These are phyloP conservation scores for Fusarium sp. DNA, from an alignment of 2,329 filamentous ascomycete species.

Conservation along the genomic window DNA sequence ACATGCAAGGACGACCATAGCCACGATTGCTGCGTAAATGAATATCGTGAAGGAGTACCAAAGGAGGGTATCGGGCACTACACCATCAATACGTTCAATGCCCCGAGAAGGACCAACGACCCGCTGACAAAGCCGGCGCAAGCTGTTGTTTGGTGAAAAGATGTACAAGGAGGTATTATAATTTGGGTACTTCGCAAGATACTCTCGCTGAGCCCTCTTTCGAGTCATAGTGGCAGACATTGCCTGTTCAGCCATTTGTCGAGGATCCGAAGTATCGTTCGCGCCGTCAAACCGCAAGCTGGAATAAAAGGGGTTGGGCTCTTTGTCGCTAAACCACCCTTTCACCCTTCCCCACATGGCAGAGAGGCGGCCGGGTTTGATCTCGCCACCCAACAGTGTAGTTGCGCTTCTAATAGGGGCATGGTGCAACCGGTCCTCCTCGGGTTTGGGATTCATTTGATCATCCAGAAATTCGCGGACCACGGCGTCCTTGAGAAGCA, in stretches of 20 bases:
- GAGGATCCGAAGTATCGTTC: slow-evolving; percentile 82
- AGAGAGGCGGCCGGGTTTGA: slow-evolving; percentile 67
- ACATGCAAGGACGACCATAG: slow-evolving; percentile 97
- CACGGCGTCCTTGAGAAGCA: slow-evolving; percentile 95
- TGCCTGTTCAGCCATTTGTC: slow-evolving; percentile 88
- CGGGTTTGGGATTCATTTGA: slow-evolving; percentile 43
- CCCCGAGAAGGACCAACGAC: slow-evolving; percentile 93
- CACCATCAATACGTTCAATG: slow-evolving; percentile 84
- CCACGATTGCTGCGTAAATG: slow-evolving; percentile 91
- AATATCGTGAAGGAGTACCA: slow-evolving; percentile 96
- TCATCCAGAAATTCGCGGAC: slow-evolving; percentile 92
- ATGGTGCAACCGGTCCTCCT: slow-evolving; percentile 43
- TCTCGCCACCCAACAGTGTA: slow-evolving; percentile 50
- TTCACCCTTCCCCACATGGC: slow-evolving; percentile 68
- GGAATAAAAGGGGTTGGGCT: slow-evolving; percentile 96
- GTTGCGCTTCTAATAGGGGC: slow-evolving; percentile 45
- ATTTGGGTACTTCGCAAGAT: slow-evolving; percentile 82
- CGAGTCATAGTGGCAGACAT: slow-evolving; percentile 83
- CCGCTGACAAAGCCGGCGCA: slow-evolving; percentile 84
- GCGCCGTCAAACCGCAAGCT: slow-evolving; percentile 72
- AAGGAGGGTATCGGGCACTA: slow-evolving; percentile 84
- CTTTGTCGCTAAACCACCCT: slow-evolving; percentile 66
- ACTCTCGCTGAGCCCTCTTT: slow-evolving; percentile 89
- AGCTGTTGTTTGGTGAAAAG: slow-evolving; percentile 78
- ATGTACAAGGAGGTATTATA: slow-evolving; percentile 95